These are phyloP conservation scores for Cladosporium sp. DNA, from an alignment of 2,329 filamentous ascomycete genomes.

Conservation along the genomic window DNA sequence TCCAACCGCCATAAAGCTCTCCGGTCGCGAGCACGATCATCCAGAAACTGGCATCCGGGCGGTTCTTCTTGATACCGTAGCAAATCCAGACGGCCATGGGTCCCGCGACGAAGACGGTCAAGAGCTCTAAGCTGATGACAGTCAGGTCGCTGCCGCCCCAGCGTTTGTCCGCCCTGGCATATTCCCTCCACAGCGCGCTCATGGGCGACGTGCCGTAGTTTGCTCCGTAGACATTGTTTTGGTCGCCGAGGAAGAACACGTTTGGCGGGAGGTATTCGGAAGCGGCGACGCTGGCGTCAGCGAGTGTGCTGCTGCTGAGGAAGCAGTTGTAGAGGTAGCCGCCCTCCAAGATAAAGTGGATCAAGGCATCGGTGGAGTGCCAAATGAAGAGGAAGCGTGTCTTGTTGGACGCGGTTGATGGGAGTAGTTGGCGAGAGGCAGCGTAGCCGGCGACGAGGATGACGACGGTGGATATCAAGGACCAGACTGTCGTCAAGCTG, in stretches of 20 bases:
- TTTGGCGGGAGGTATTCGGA: slow-evolving; percentile 43
- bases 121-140: slow-evolving; percentile 56
- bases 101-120: slow-evolving; percentile 58
- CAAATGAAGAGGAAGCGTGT: slow-evolving; percentile 83
- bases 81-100: slow-evolving; percentile 57
- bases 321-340: slow-evolving; percentile 93
- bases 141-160: slow-evolving; percentile 58
- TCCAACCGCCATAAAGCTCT: slow-evolving; percentile 56
- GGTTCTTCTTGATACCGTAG: slow-evolving; percentile 37
- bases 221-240: slow-evolving; percentile 55
- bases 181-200: slow-evolving; percentile 60
- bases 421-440: slow-evolving; percentile 48
- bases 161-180: slow-evolving; percentile 59
- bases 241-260: slow-evolving; percentile 51
- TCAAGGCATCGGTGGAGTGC: slow-evolving; percentile 90
- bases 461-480: slow-evolving; percentile 50
- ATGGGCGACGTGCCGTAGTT: slow-evolving; percentile 53
- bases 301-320: slow-evolving; percentile 57
- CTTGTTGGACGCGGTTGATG: slow-evolving; percentile 50
- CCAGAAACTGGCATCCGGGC: slow-evolving; percentile 49
- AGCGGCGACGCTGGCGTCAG: slow-evolving; percentile 24
- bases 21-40: slow-evolving; percentile 57
- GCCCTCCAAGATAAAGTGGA: slow-evolving; percentile 88
- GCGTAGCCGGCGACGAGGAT: slow-evolving; percentile 52
- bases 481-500: slow-evolving; percentile 50